Conservation (phyloP, 345 rosid genomes). For the Erysimum cheiranthoides region DNA sequence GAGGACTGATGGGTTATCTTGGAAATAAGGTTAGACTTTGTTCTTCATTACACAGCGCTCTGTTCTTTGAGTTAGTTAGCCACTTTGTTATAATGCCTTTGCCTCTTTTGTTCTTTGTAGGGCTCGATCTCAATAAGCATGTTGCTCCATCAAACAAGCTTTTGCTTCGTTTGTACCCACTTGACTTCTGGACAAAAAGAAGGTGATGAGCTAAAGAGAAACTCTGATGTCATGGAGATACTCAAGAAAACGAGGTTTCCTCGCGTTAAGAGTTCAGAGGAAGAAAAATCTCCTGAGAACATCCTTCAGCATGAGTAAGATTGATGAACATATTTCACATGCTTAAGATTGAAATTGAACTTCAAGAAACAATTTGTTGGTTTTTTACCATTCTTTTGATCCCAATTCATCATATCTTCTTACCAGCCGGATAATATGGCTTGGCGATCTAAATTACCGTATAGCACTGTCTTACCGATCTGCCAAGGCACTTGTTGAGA, state of each 20-base stretch:
- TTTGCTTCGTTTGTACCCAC: constrained; percentile 49
- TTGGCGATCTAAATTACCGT: constrained; percentile 96
- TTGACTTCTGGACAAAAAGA: constrained; percentile 50
- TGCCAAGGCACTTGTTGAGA: constrained; percentile 98
- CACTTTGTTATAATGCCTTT: not conserved
- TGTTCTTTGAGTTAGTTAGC: not conserved
- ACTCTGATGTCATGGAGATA: constrained; percentile 52
- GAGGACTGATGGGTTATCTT: constrained; percentile 98
- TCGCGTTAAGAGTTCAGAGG: constrained; percentile 56
- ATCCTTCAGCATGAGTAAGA: constrained; percentile 97
- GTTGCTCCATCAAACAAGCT: constrained; percentile 70
- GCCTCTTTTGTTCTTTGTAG: constrained; percentile 51
- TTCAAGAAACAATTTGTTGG: constrained; percentile 1
- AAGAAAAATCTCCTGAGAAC: constrained; percentile 90
- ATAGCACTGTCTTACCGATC: constrained; percentile 95
- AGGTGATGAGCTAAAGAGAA: constrained; percentile 49
- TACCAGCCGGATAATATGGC: constrained; percentile 94
- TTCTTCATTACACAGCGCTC: not conserved
- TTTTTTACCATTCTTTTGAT: constrained; percentile 4
- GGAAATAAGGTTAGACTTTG: constrained; percentile 80
- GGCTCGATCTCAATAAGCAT: constrained; percentile 97
- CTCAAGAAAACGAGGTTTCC: constrained; percentile 64
- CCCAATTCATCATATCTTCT: not conserved
- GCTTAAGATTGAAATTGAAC: not conserved
- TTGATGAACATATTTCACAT: constrained; percentile 22